Percentiles rank a stretch among this genome's conserved stretches.
Conservation (phyloP, 805 yeast species). For the Hanseniaspora singularis region DNA sequence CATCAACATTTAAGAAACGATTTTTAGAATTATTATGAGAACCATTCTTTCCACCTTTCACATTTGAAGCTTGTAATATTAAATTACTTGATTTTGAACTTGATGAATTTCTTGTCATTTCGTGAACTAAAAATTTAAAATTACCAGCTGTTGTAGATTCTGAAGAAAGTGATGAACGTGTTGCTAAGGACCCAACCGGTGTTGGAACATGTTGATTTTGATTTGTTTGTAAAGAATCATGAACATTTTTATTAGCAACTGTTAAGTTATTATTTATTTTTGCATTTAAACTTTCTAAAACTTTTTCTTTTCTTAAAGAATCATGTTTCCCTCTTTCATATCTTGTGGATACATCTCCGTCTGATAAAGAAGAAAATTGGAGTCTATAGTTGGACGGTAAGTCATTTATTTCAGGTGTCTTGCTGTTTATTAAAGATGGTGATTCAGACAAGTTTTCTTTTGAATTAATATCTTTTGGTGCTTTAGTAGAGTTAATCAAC, state of each 20-base stretch:
- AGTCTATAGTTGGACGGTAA: no score
- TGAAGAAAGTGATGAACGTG: conserved; percentile 10
- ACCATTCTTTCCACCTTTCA: no score
- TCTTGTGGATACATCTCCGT: no score
- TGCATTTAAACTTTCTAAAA: no score
- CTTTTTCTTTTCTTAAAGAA: neutral
- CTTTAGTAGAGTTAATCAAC: no score
- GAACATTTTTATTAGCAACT: conserved; percentile 8
- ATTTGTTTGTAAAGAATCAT: conserved; percentile 6
- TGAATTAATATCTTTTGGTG: no score
- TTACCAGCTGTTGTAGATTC: neutral
- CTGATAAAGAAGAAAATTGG: neutral
- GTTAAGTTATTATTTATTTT: conserved; percentile 7
- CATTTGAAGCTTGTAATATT: no score
- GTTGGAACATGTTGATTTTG: conserved; percentile 1
- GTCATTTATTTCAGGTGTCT: no score
- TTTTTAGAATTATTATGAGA: no score
- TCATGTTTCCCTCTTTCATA: no score
- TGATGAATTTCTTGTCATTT: neutral
- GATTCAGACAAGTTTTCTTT: no score
- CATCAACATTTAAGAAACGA: conserved; percentile 41
- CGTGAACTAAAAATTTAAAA: neutral
- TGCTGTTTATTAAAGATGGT: no score
- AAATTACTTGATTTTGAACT: neutral
- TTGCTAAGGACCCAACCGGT: conserved; percentile 8